Base-by-base conservation (phyloP, 192 early-diverging fungal species). In the Podila verticillata region DNA sequence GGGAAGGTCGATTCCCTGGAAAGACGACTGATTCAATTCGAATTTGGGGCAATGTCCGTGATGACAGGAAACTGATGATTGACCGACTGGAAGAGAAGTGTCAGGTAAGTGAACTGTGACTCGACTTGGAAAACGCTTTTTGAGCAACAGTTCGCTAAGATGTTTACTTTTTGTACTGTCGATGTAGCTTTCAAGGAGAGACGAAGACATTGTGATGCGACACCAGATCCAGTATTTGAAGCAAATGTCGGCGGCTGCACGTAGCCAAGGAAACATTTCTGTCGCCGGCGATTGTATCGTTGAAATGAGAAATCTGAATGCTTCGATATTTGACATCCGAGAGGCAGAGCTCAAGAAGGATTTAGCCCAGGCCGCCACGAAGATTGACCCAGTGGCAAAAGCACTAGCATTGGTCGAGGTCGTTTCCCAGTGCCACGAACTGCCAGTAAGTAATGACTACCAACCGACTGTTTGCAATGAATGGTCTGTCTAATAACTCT, bases 1-100 rank as follows among this genome's bases (percentile, higher is more conserved):
- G 65, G 58, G 78, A 47, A 19, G 54, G 44, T 48, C 82, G 87
- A 47, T 89, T 81, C 56, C 91, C 90, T 3, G 84, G 80, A 31
- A 56, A 54, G 7, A 70, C 74, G 13, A 63, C 75, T 10, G 90
- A 91, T 70, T 63, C 83, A 0, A 89, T 92, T 65, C 73, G 84
- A 20, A 78, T 83, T 12, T 93, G 92, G 92, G 83, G 89, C 61
- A 90, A 92, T 65, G 58, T 92, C 24, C 72, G 90, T 29, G 77
- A 84, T 10, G 69, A 72, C 5, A 69, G 91, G 47, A 74, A 84
- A 8, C 32, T 75, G 7, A 84, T 90, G 78, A 77, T 90, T 57
- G 82, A 83, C 13, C 62, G 79, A 20, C 56, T 88, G n/a, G 58
- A 65, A 20, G 82, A 69, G 15, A 26, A 57, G 48, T n/a, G 59